Evolutionary conservation across 768 basidiomycete species (phyloP).

Genomic region (Rhizopogon vinicolor): DNA sequence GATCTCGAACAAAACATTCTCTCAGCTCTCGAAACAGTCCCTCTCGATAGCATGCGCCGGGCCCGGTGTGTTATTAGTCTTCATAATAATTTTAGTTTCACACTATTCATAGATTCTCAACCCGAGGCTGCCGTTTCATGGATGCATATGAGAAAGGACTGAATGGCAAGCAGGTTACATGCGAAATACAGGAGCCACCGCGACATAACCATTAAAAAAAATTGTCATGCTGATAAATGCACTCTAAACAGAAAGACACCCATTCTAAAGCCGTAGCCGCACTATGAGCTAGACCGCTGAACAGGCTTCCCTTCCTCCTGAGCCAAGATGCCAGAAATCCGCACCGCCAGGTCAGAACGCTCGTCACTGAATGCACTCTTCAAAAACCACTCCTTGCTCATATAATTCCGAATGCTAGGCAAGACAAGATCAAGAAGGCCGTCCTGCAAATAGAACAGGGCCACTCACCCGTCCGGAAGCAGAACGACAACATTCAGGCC

Average conservation of each 20-base stretch:
- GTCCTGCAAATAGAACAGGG: background rate
- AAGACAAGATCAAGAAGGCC: slow-evolving; percentile 1
- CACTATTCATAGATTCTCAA: too few relatives aligned
- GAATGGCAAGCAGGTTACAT: too few relatives aligned
- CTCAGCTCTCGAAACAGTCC: too few relatives aligned
- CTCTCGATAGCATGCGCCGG: too few relatives aligned
- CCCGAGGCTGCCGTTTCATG: too few relatives aligned
- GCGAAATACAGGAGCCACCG: too few relatives aligned
- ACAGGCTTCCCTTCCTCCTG: background rate
- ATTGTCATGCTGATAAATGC: too few relatives aligned
- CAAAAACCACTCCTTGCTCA: slow-evolving; percentile 92
- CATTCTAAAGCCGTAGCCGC: background rate
- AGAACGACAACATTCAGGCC: slow-evolving; percentile 88
- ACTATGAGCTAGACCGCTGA: background rate
- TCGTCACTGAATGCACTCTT: slow-evolving; percentile 55
- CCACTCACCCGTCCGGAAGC: slow-evolving; percentile 81
- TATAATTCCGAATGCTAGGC: slow-evolving; percentile 85
- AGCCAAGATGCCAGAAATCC: background rate
- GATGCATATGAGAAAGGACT: too few relatives aligned
- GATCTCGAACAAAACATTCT: too few relatives aligned
- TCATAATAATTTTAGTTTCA: too few relatives aligned
- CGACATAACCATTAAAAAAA: too few relatives aligned
- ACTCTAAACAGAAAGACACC: background rate
- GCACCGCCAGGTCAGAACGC: slow-evolving; percentile 29
- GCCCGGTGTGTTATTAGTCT: too few relatives aligned